These are phyloP conservation scores for Tephrocybe rancida DNA, from an alignment of 768 basidiomycete species.

Conservation along the genomic window DNA sequence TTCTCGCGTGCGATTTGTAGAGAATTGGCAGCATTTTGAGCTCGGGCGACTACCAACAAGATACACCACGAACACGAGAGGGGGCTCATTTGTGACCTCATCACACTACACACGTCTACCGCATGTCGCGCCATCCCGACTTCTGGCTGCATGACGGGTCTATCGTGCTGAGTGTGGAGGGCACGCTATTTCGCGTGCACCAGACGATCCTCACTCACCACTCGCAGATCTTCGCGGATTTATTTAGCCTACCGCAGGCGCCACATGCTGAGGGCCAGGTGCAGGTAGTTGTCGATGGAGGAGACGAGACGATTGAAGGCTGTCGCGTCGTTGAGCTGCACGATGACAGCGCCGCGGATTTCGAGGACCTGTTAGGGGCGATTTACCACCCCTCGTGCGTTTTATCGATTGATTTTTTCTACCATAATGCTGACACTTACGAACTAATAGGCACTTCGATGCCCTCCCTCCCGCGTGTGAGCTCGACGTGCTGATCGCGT, in stretches of 20 bases:
- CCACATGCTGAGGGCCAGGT: neutral
- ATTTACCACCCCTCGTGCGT: constrained; percentile 52
- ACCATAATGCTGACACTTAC: neutral
- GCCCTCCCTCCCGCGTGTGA: constrained; percentile 34
- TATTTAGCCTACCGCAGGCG: constrained; percentile 63
- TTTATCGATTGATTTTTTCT: neutral
- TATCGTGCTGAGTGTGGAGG: constrained; percentile 41
- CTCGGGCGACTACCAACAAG: too few species aligned
- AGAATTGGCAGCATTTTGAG: too few species aligned
- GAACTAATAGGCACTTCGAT: constrained; percentile 35
- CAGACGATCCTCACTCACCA: constrained; percentile 51
- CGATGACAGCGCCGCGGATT: constrained; percentile 47
- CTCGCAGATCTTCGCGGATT: constrained; percentile 65
- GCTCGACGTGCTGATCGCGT: constrained; percentile 45
- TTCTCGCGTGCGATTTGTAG: too few species aligned
- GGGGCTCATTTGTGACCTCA: too few species aligned
- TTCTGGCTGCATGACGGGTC: constrained; percentile 53
- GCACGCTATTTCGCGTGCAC: constrained; percentile 45
- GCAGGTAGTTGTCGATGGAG: neutral
- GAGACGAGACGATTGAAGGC: constrained; percentile 43
- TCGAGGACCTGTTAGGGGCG: constrained; percentile 50
- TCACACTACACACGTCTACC: too few species aligned
- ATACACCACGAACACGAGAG: too few species aligned
- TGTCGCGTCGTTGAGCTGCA: constrained; percentile 51
- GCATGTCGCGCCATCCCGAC: too few species aligned